Percentiles rank a stretch among this genome's conserved stretches.
Evolutionary conservation across 805 yeast species (phyloP).

Genomic region (Sugiyamaella smithiae): DNA sequence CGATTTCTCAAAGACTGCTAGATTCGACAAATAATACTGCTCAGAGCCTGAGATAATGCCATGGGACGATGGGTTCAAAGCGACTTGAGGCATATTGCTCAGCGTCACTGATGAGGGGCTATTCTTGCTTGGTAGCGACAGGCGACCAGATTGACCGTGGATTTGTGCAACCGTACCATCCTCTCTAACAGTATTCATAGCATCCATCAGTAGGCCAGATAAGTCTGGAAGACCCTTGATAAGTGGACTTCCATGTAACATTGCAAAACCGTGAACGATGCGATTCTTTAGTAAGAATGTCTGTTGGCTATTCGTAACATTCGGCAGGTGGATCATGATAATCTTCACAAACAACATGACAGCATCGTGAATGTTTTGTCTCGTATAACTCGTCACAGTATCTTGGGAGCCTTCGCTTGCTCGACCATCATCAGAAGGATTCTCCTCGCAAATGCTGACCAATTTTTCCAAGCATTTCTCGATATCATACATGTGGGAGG

Average conservation of each 20-base stretch:
- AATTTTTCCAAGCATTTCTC: slow-evolving; percentile 20
- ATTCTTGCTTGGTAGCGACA: not conserved
- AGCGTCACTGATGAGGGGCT: not conserved
- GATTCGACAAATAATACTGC: slow-evolving; percentile 23
- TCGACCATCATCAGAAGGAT: slow-evolving; percentile 9
- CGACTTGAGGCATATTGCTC: not conserved
- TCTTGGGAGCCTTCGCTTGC: slow-evolving; percentile 1
- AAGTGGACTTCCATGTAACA: slow-evolving; percentile 16
- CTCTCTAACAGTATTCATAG: slow-evolving; percentile 19
- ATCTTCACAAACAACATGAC: slow-evolving; percentile 27
- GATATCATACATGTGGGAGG: slow-evolving; percentile 16
- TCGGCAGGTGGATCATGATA: slow-evolving; percentile 26
- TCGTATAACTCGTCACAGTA: not conserved
- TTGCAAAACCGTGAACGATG: slow-evolving; percentile 17
- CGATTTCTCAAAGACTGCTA: slow-evolving; percentile 31
- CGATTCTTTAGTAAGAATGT: slow-evolving; percentile 10
- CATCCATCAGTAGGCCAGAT: slow-evolving; percentile 20
- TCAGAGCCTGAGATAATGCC: not conserved
- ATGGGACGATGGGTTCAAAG: not conserved
- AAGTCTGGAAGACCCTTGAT: slow-evolving; percentile 15
- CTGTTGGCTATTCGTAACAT: slow-evolving; percentile 8
- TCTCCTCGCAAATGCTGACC: slow-evolving; percentile 15
- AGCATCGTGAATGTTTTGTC: slow-evolving; percentile 21
- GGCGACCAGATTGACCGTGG: not conserved
- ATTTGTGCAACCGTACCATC: not conserved